phyloP scores from a whole-genome alignment of 805 yeast species.

The Saccharomycopsis sp. region DNA sequence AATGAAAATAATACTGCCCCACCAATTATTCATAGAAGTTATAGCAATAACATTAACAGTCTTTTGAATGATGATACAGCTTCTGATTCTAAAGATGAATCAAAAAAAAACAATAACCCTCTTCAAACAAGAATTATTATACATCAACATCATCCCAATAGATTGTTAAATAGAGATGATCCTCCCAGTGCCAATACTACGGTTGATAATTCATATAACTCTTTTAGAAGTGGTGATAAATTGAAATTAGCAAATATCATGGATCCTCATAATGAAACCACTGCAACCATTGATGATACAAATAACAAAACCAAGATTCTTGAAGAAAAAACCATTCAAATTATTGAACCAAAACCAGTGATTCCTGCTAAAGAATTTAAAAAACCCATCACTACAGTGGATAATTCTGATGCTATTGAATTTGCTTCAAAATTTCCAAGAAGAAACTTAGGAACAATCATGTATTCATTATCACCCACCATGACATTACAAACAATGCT shows the following conservation, averaged over 20 bases:
- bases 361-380: slow-evolving; percentile 19
- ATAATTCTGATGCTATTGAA: slow-evolving; percentile 31
- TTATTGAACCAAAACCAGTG: no score
- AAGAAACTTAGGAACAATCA: slow-evolving; percentile 40
- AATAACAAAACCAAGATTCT: no score
- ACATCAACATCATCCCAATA: slow-evolving; percentile 17
- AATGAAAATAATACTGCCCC: background rate
- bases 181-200: slow-evolving; percentile 4
- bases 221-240: no score
- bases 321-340: no score
- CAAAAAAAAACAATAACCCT: background rate
- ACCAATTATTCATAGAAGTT: slow-evolving; percentile 3
- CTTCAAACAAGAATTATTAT: slow-evolving; percentile 16
- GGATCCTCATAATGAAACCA: no score
- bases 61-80: slow-evolving; percentile 7
- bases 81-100: background rate
- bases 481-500: background rate
- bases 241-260: no score
- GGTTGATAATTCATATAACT: background rate
- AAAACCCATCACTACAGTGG: slow-evolving; percentile 24
- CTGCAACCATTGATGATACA: no score
- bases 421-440: slow-evolving; percentile 34
- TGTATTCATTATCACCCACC: slow-evolving; percentile 29
- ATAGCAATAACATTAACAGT: slow-evolving; percentile 1
- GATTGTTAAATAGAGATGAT: slow-evolving; percentile 1